Conservation (phyloP, 169 alveolate genomes). For the Eimeria praecox region DNA sequence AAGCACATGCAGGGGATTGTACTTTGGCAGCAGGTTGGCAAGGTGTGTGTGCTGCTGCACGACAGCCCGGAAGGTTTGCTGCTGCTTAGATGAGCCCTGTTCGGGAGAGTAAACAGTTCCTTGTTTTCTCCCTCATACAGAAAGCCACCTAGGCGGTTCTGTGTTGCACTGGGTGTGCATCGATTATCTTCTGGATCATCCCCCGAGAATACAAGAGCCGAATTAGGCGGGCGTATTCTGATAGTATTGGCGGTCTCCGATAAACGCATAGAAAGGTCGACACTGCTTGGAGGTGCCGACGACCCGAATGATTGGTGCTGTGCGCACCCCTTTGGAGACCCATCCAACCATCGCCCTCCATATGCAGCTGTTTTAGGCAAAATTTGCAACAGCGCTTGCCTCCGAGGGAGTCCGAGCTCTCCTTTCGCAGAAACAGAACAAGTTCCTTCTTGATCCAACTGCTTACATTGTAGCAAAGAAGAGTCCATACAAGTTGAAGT, state of each 20-base stretch:
- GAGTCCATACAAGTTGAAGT: background rate
- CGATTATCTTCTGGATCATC: background rate
- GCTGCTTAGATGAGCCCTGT: background rate
- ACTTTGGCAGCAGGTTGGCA: slow-evolving; percentile 14
- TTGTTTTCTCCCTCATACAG: background rate
- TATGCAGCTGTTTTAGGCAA: background rate
- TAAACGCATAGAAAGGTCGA: background rate
- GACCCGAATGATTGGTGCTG: background rate
- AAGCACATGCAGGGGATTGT: background rate
- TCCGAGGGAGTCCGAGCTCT: background rate
- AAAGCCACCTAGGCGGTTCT: background rate
- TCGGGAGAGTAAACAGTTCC: background rate
- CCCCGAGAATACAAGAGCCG: slow-evolving; percentile 32
- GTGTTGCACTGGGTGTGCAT: background rate
- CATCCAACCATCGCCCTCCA: background rate
- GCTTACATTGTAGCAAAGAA: background rate
- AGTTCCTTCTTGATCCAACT: background rate
- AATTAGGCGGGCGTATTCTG: slow-evolving; percentile 2
- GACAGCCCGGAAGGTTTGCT: background rate
- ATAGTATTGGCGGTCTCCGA: background rate
- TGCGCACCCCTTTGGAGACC: background rate
- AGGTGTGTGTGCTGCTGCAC: background rate
- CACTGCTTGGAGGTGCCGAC: background rate
- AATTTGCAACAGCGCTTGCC: background rate
- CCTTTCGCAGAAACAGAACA: background rate